These are phyloP conservation scores for Paratinospora sagittata DNA, from an alignment of 164 flowering plant species.

Conservation along the genomic window DNA sequence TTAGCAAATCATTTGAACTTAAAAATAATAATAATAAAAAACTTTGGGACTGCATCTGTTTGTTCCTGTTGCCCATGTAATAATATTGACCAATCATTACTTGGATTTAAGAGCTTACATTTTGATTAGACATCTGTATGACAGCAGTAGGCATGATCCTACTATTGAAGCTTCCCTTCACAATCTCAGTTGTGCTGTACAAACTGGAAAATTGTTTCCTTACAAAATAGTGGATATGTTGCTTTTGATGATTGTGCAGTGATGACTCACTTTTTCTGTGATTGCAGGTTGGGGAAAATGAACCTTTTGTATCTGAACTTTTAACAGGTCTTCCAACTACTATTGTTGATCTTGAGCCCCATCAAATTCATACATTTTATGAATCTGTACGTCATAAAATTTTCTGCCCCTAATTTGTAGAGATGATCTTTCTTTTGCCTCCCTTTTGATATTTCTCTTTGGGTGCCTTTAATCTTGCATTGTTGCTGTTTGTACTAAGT, in stretches of 20 bases:
- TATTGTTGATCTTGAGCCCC: constrained; percentile 88
- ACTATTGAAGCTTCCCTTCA: neutral
- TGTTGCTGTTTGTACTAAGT: neutral
- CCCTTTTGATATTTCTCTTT: neutral
- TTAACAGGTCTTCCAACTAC: constrained; percentile 76
- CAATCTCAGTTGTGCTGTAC: neutral
- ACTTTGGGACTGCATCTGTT: neutral
- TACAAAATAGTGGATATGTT: neutral
- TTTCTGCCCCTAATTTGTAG: neutral
- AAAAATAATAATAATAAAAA: neutral
- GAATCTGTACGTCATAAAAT: constrained; percentile 73
- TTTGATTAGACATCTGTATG: neutral
- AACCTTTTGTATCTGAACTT: constrained; percentile 97
- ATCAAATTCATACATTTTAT: constrained; percentile 95
- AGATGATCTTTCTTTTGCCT: neutral
- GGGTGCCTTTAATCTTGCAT: neutral
- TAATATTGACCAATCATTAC: neutral
- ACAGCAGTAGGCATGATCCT: neutral
- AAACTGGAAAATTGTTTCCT: neutral
- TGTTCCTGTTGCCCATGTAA: neutral
- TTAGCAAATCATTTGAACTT: neutral
- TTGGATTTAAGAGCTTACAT: neutral
- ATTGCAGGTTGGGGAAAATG: constrained; percentile 86
- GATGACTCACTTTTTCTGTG: constrained; percentile 2
- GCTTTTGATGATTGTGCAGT: neutral